Evolutionary conservation across 2,329 filamentous ascomycete genomes (phyloP), one percentile per base, ranked within the genome.

Genomic region (Penicillium sp.): DNA sequence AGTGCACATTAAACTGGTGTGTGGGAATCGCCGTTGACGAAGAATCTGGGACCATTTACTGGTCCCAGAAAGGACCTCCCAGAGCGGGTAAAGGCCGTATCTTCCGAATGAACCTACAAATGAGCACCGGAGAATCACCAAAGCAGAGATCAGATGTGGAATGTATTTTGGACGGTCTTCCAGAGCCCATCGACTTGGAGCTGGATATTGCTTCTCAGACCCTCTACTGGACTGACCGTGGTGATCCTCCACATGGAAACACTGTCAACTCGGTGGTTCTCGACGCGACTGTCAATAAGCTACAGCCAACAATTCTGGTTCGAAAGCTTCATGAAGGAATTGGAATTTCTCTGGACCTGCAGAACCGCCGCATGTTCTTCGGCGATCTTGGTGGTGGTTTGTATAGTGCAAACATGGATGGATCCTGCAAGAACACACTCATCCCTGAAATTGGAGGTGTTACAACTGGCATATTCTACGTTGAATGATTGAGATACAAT

Each of bases 311-410:
- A 11, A 54, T 56, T 21, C 7, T 56, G 43, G 54, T 56, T 44
- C 54, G 54, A 21, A 56, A 56, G 50, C 54, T 56, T 21, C 54
- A 54, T 31, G 54, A 56, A 48, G 54, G 50, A 18, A 56, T 56
- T 44, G 54, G 50, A n/a, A 47, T 56, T 14, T 24, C 54, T 5
- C 21, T 58, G 39, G 56, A 58, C 16, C 14, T 29, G 11, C 29
- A 38, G 16, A 48, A 52, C 14, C 27, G 27, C 5, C 55, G 47
- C 32, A 47, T 54, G 43, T 57, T 54, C 39, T 54, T 57, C n/a
- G 51, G 46, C 4, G 55, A 57, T 47, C 50, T 57, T 24, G 55
- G 55, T 24, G 55, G 55, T 6, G 54, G 50, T 31, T 14, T 57
- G 18, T 57, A 57, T 27, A 46, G 34, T 31, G 34, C 50, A 6